Conservation (phyloP, 495 filamentous ascomycete species). For the Penicillium manginii region DNA sequence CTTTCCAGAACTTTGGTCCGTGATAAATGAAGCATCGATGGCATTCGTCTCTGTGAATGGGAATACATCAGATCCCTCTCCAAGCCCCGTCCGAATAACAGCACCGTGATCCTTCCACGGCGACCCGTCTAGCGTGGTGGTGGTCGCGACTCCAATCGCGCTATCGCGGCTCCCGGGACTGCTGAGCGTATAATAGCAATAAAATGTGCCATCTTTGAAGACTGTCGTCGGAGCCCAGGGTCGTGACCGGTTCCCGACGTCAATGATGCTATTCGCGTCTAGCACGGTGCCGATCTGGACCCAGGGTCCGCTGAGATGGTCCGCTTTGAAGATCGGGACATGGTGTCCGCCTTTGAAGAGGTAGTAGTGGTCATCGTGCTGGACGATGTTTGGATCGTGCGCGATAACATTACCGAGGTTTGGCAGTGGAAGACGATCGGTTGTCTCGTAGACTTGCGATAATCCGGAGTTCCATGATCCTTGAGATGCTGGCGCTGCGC, state of each 20-base stretch:
- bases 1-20: constrained; percentile 41
- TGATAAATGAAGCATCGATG: constrained; percentile 70
- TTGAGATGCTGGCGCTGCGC: constrained; percentile 21
- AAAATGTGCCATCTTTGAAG: constrained; percentile 60
- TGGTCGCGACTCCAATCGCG: constrained; percentile 74
- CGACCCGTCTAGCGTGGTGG: constrained; percentile 55
- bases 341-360: constrained; percentile 42
- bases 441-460: constrained; percentile 34
- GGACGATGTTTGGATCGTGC: constrained; percentile 47
- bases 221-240: constrained; percentile 68
- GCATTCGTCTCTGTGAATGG: constrained; percentile 67
- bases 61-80: constrained; percentile 42
- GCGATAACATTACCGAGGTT: constrained; percentile 39
- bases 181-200: constrained; percentile 74
- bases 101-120: constrained; percentile 60
- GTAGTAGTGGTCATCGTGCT: constrained; percentile 39
- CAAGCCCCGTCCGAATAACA: constrained; percentile 43
- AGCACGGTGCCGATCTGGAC: constrained; percentile 43
- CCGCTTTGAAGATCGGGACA: constrained; percentile 37
- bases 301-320: constrained; percentile 47
- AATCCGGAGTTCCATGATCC: constrained; percentile 1
- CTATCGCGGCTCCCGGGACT: constrained; percentile 64
- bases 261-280: constrained; percentile 39
- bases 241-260: constrained; percentile 35
- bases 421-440: constrained; percentile 35